A percentile compares a stretch with the other conserved stretches of the same genome.
Evolutionary conservation across 768 basidiomycete species (phyloP).

Genomic region (Naematelia encephala): DNA sequence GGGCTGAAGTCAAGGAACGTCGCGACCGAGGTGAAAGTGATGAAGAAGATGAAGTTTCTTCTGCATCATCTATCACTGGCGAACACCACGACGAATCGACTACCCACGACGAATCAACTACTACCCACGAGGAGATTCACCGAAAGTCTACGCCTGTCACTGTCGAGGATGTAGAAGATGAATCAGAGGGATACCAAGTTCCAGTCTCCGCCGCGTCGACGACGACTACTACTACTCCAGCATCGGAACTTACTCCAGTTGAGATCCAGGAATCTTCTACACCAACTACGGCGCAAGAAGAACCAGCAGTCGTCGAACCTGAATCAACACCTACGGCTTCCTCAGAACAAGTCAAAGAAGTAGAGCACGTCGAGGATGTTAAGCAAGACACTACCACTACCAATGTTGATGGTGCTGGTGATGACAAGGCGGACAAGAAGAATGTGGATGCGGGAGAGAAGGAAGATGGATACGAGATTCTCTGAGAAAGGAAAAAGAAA

Average conservation of each 20-base stretch:
- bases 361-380: constrained; percentile 21
- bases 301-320: background rate
- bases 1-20: constrained; percentile 27
- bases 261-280: no score
- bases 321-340: constrained; percentile 1
- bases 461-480: constrained; percentile 4
- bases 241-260: background rate
- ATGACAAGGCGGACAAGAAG: no score
- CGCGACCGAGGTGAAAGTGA: constrained; percentile 29
- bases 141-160: background rate
- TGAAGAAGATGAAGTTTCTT: constrained; percentile 15
- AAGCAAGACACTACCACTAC: constrained; percentile 10
- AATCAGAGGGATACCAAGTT: background rate
- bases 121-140: background rate
- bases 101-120: background rate
- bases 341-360: background rate
- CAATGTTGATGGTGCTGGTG: no score
- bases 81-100: constrained; percentile 22
- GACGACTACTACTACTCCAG: background rate
- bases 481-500: no score
- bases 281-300: background rate
- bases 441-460: no score
- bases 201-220: background rate
- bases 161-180: background rate
- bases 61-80: constrained; percentile 11